phyloP scores from a whole-genome alignment of 1,284 basidiomycete genomes.

The Puccinia novopanici region DNA sequence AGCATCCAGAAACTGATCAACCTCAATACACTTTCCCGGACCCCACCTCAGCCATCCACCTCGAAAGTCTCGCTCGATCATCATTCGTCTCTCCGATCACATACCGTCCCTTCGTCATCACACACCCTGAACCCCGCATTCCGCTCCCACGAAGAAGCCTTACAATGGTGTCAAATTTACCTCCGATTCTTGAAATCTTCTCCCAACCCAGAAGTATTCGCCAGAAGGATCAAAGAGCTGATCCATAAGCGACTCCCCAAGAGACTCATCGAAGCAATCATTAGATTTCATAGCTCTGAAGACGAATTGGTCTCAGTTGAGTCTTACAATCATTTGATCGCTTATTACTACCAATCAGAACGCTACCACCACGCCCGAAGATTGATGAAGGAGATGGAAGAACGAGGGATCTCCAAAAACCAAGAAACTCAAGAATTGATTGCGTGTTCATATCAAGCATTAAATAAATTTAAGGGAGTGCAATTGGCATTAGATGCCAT shows the following conservation, averaged over 20 bases:
- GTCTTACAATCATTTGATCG: slow-evolving; percentile 44
- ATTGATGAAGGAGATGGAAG: slow-evolving; percentile 41
- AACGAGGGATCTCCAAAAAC: slow-evolving; percentile 30
- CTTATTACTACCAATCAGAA: slow-evolving; percentile 26
- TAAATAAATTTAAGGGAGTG: too few relatives aligned
- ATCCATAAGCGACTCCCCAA: slow-evolving; percentile 32
- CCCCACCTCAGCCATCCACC: too few relatives aligned
- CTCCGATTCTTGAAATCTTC: slow-evolving; percentile 11
- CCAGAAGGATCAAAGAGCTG: slow-evolving; percentile 32
- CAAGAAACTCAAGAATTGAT: slow-evolving; percentile 23
- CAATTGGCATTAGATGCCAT: too few relatives aligned
- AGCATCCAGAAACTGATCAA: slow-evolving; percentile 14
- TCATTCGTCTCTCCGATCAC: too few relatives aligned
- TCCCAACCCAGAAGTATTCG: slow-evolving; percentile 29
- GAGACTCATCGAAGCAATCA: background rate
- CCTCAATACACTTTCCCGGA: too few relatives aligned
- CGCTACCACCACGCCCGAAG: slow-evolving; percentile 37
- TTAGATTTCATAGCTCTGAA: slow-evolving; percentile 1
- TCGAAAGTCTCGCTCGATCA: too few relatives aligned
- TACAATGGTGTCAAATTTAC: too few relatives aligned
- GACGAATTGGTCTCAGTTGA: too few relatives aligned
- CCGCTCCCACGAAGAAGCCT: too few relatives aligned
- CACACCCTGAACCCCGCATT: too few relatives aligned
- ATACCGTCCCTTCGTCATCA: too few relatives aligned
- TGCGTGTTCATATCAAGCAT: too few relatives aligned